phyloP scores from a whole-genome alignment of 805 yeast species.

The Metschnikowia colocasiae region DNA sequence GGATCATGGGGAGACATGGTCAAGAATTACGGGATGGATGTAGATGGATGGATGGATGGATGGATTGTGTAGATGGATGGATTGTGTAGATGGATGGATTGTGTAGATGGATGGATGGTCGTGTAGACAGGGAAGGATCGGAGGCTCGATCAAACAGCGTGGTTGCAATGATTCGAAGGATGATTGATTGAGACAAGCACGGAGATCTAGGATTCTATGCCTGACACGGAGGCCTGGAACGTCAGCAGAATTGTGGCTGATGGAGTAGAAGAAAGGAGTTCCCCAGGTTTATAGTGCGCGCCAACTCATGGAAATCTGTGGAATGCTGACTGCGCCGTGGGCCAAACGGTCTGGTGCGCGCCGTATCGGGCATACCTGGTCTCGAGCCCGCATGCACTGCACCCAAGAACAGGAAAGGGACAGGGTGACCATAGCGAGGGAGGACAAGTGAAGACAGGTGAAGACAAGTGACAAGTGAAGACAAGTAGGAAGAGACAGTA shows the following conservation, averaged over 20 bases:
- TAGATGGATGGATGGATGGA: not conserved
- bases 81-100: too few species aligned
- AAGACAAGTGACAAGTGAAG: too few species aligned
- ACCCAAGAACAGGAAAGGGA: not conserved
- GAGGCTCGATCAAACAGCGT: too few species aligned
- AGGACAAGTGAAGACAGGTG: too few species aligned
- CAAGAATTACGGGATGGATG: too few species aligned
- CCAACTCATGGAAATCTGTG: slow-evolving; percentile 4
- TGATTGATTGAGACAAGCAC: too few species aligned
- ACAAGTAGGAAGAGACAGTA: too few species aligned
- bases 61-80: not conserved
- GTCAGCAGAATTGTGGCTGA: not conserved
- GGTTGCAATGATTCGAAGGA: not conserved
- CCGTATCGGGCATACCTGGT: not conserved
- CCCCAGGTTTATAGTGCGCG: slow-evolving; percentile 4
- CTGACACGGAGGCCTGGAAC: not conserved
- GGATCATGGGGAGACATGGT: too few species aligned
- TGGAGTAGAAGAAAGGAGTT: not conserved
- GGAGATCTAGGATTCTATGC: too few species aligned
- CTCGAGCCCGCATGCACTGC: not conserved
- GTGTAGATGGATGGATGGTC: too few species aligned
- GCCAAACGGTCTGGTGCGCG: not conserved
- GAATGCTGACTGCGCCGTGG: slow-evolving; percentile 1
- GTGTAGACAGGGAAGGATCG: too few species aligned
- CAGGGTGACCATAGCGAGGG: too few species aligned